Percentiles rank a stretch among this genome's conserved stretches.
Conservation (phyloP, 306 rosid genomes). For the Acacia acuminata region DNA sequence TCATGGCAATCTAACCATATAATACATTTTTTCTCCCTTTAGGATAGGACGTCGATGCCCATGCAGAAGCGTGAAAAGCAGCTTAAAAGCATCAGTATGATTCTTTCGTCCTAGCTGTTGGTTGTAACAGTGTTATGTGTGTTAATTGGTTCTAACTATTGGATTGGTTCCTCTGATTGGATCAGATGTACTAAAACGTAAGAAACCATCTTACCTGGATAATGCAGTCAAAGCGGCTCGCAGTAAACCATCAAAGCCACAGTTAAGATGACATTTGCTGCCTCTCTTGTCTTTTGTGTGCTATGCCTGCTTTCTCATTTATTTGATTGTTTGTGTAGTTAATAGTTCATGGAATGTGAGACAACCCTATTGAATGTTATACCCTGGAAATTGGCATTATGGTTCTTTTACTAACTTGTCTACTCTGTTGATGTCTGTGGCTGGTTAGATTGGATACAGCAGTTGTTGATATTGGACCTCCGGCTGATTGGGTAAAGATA, state of each 20-base stretch:
- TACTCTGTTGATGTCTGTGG: conserved; percentile 34
- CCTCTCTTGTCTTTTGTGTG: conserved; percentile 2
- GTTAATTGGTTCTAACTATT: conserved; percentile 31
- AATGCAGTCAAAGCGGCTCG: conserved; percentile 72
- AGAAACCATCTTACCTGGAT: conserved; percentile 77
- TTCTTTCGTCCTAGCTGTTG: conserved; percentile 27
- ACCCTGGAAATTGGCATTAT: conserved; percentile 20
- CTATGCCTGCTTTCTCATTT: conserved; percentile 25
- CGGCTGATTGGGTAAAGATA: conserved; percentile 98
- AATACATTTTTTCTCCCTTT: conserved; percentile 26
- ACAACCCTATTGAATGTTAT: conserved; percentile 12
- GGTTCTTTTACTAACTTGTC: conserved; percentile 32
- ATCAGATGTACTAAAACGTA: conserved; percentile 82
- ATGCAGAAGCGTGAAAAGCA: conserved; percentile 94
- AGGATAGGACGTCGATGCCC: conserved; percentile 77
- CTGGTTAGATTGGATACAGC: conserved; percentile 72
- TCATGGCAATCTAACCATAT: conserved; percentile 26
- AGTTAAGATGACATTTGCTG: conserved; percentile 59
- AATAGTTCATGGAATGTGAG: conserved; percentile 14
- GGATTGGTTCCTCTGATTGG: conserved; percentile 27
- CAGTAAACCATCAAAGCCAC: conserved; percentile 75
- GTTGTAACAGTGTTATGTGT: conserved; percentile 16
- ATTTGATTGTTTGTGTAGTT: conserved; percentile 9
- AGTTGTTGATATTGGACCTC: conserved; percentile 86
- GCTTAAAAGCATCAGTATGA: conserved; percentile 83